These are phyloP conservation scores for Pyrenophora teres DNA, from an alignment of 2,329 filamentous ascomycete species.

Conservation along the genomic window DNA sequence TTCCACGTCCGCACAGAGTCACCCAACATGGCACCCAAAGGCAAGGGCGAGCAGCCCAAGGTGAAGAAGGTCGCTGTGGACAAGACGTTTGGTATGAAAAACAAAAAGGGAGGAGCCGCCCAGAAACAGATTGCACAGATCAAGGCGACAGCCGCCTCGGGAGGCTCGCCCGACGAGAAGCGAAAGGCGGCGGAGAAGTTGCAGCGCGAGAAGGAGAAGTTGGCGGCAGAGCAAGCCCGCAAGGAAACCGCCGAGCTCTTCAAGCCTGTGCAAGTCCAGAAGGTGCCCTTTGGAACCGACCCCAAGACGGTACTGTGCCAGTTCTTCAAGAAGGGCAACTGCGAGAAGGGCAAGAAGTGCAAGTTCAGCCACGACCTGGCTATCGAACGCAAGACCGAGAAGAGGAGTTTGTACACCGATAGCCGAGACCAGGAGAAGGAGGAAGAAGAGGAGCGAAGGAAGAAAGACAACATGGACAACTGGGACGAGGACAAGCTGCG, in stretches of 20 bases:
- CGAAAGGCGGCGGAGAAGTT: slow-evolving; percentile 69
- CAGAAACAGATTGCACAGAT: slow-evolving; percentile 91
- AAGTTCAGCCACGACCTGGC: slow-evolving; percentile 95
- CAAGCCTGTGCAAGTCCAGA: slow-evolving; percentile 93
- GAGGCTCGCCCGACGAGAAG: slow-evolving; percentile 84
- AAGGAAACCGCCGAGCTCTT: slow-evolving; percentile 80
- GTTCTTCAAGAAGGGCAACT: slow-evolving; percentile 96
- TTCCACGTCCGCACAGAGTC: slow-evolving; percentile 16
- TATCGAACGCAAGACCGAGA: slow-evolving; percentile 88
- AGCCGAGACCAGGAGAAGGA: slow-evolving; percentile 73
- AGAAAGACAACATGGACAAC: slow-evolving; percentile 89
- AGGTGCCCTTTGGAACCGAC: slow-evolving; percentile 96
- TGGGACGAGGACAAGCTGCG: slow-evolving; percentile 98
- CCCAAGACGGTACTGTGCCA: slow-evolving; percentile 97
- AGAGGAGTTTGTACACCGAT: slow-evolving; percentile 90
- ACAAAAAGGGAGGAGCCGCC: slow-evolving; percentile 92
- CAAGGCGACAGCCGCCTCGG: slow-evolving; percentile 63
- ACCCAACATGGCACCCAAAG: slow-evolving; percentile 73
- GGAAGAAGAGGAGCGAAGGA: slow-evolving; percentile 75
- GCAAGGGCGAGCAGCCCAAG: slow-evolving; percentile 53
- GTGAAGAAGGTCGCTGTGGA: slow-evolving; percentile 75
- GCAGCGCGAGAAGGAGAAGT: slow-evolving; percentile 82
- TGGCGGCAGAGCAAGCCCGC: slow-evolving; percentile 82
- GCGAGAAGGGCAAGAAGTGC: slow-evolving; percentile 92
- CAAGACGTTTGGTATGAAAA: slow-evolving; percentile 99